A percentile compares a stretch with the other conserved stretches of the same genome.
Evolutionary conservation across 768 basidiomycete genomes (phyloP).

Genomic region (Serendipita sp.): DNA sequence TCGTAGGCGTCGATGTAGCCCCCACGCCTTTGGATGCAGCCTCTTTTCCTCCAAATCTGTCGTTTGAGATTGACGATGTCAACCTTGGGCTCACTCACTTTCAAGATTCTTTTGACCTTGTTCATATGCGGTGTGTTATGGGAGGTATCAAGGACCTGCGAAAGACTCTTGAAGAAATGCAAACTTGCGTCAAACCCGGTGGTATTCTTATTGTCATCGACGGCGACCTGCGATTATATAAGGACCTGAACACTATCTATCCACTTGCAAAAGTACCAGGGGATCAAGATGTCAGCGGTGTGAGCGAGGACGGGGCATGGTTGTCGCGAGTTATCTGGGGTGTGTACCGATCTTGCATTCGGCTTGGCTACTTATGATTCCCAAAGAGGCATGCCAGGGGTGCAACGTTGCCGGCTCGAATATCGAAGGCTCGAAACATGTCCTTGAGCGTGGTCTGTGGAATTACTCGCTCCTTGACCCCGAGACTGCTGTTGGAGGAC

Average conservation of each 20-base stretch:
- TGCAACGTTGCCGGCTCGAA: not conserved
- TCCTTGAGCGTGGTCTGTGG: not conserved
- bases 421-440: not conserved
- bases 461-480: not conserved
- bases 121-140: not conserved
- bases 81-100: not conserved
- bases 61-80: slow-evolving; percentile 1
- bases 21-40: not conserved
- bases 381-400: not conserved
- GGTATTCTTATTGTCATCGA: not conserved
- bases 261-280: not conserved
- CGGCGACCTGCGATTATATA: not conserved
- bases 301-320: not conserved
- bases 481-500: not conserved
- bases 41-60: not conserved
- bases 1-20: not conserved
- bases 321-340: not conserved
- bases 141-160: not conserved
- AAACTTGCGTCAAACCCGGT: not conserved
- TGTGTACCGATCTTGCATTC: not conserved
- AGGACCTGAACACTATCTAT: not conserved
- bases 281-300: not conserved
- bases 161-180: not conserved
- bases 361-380: not conserved
- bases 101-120: not conserved